These are phyloP conservation scores for Phycomyces nitens DNA, from an alignment of 192 early-diverging fungal species.

Conservation along the genomic window DNA sequence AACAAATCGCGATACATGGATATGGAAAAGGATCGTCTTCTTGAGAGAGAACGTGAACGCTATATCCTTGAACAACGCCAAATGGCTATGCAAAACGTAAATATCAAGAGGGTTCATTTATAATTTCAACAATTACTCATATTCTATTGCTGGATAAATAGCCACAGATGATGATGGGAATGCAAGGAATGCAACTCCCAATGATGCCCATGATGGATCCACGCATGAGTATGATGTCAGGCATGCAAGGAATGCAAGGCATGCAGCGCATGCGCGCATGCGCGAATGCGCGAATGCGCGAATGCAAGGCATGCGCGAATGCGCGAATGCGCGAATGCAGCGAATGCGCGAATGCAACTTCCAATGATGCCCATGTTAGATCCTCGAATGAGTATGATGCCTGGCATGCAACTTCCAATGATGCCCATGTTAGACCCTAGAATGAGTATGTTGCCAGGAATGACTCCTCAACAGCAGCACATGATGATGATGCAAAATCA, in stretches of 20 bases:
- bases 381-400: slow-evolving; percentile 23
- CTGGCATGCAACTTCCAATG: neutral
- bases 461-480: slow-evolving; percentile 7
- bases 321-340: no score
- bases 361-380: slow-evolving; percentile 26
- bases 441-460: slow-evolving; percentile 8
- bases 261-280: no score
- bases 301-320: no score
- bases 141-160: slow-evolving; percentile 1
- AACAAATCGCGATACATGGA: slow-evolving; percentile 20
- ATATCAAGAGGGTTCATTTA: neutral
- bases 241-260: slow-evolving; percentile 8
- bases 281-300: no score
- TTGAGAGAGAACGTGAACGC: slow-evolving; percentile 33
- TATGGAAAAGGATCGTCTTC: slow-evolving; percentile 22
- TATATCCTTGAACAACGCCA: slow-evolving; percentile 35
- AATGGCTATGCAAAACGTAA: slow-evolving; percentile 16
- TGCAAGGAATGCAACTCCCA: neutral
- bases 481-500: slow-evolving; percentile 20
- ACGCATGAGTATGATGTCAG: slow-evolving; percentile 26
- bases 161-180: neutral
- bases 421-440: neutral
- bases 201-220: slow-evolving; percentile 28
- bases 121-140: neutral
- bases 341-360: no score